Evolutionary conservation across 805 yeast species (phyloP).

Genomic region (Metschnikowia peoriensis): DNA sequence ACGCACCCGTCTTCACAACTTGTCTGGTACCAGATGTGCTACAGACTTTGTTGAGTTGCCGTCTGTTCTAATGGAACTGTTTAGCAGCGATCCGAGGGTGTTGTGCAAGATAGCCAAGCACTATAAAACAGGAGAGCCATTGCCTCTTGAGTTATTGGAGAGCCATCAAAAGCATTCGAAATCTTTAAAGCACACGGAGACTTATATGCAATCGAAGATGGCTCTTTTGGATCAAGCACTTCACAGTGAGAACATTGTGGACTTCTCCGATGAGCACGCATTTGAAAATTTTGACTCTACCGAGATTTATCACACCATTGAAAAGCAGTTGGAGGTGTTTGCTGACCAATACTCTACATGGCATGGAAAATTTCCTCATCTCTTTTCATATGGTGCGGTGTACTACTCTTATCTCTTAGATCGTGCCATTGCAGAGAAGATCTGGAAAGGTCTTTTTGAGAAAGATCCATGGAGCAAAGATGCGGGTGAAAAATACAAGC

Average conservation of each 20-base stretch:
- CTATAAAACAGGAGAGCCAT: conserved; percentile 59
- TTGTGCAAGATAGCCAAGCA: conserved; percentile 71
- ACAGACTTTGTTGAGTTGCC: conserved; percentile 97
- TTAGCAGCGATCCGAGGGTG: conserved; percentile 80
- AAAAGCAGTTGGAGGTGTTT: conserved; percentile 55
- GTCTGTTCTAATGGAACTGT: conserved; percentile 92
- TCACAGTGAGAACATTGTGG: conserved; percentile 47
- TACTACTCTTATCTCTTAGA: conserved; percentile 91
- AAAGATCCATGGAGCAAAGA: conserved; percentile 65
- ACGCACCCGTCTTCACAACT: conserved; percentile 82
- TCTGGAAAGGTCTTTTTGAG: conserved; percentile 74
- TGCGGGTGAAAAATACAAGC: conserved; percentile 75
- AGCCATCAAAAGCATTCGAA: conserved; percentile 51
- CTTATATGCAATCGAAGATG: conserved; percentile 85
- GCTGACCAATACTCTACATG: conserved; percentile 73
- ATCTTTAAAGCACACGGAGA: conserved; percentile 64
- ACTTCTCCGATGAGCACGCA: conserved; percentile 26
- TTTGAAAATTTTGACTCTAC: conserved; percentile 45
- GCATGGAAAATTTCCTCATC: conserved; percentile 94
- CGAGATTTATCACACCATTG: conserved; percentile 63
- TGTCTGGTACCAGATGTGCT: conserved; percentile 92
- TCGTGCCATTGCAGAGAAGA: conserved; percentile 83
- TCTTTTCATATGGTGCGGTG: conserved; percentile 90
- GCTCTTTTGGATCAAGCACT: conserved; percentile 82
- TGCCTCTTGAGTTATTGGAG: conserved; percentile 50